Evolutionary conservation across 2,329 filamentous ascomycete species (phyloP).

Genomic region (Stachybotrys echinatus): DNA sequence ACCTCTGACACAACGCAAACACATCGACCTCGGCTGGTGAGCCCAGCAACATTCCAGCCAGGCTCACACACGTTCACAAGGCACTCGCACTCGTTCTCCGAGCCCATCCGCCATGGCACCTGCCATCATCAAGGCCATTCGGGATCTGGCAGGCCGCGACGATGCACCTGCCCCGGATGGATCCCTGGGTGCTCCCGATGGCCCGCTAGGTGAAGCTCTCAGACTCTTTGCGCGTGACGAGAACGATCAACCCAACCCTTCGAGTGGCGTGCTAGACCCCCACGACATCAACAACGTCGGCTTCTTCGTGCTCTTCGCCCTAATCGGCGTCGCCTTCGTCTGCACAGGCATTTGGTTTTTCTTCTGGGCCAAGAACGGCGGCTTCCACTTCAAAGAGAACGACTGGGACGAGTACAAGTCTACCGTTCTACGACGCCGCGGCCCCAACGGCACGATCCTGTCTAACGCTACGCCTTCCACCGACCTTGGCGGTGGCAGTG

Average conservation of each 20-base stretch:
- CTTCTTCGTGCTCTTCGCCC: constrained; percentile 79
- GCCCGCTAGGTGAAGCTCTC: constrained; percentile 35
- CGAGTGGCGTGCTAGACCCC: constrained; percentile 45
- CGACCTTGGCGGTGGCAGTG: constrained; percentile 79
- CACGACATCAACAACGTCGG: constrained; percentile 59
- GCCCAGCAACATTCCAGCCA: background rate
- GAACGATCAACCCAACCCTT: constrained; percentile 32
- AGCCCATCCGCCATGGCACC: constrained; percentile 31
- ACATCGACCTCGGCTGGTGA: background rate
- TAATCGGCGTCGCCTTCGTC: constrained; percentile 75
- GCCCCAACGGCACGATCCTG: constrained; percentile 81
- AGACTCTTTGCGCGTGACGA: constrained; percentile 30
- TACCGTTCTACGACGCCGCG: constrained; percentile 82
- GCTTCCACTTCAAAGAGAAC: constrained; percentile 75
- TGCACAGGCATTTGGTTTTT: constrained; percentile 89
- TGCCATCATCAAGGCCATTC: constrained; percentile 25
- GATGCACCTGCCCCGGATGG: constrained; percentile 5
- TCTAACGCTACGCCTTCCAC: constrained; percentile 79
- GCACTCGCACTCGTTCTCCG: constrained; percentile 10
- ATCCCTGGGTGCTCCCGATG: constrained; percentile 24
- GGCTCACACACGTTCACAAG: constrained; percentile 8
- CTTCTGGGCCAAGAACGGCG: constrained; percentile 95
- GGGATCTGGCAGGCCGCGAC: constrained; percentile 17
- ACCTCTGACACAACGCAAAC: background rate
- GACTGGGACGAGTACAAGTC: constrained; percentile 99